Evolutionary conservation across 805 yeast genomes (phyloP).

Genomic region (Vanderwaltozyma verrucispora): DNA sequence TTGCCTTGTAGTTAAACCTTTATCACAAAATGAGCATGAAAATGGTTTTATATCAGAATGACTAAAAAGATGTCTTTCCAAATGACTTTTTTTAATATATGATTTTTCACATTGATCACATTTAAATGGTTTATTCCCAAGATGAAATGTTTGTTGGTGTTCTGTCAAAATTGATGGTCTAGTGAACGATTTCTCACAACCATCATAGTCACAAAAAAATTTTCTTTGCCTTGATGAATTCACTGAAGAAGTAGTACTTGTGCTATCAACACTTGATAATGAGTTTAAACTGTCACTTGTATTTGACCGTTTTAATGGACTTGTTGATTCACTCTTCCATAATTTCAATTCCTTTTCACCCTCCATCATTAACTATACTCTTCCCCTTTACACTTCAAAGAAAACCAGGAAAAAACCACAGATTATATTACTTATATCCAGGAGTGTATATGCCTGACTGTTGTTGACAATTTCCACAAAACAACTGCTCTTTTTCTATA

Average conservation of each 20-base stretch:
- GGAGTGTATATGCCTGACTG: no score
- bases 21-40: conserved; percentile 64
- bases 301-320: background rate
- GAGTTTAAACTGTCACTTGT: conserved; percentile 4
- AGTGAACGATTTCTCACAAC: conserved; percentile 67
- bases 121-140: conserved; percentile 63
- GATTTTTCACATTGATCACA: conserved; percentile 58
- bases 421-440: no score
- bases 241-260: background rate
- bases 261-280: conserved; percentile 2
- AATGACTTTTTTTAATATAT: conserved; percentile 70
- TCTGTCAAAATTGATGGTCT: conserved; percentile 78
- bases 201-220: conserved; percentile 51
- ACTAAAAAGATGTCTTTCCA: conserved; percentile 59
- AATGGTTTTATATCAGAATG: conserved; percentile 61
- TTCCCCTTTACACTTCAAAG: no score
- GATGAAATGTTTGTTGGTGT: conserved; percentile 61
- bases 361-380: no score
- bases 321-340: conserved; percentile 3
- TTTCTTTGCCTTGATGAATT: conserved; percentile 33
- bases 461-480: no score
- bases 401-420: no score
- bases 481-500: no score
- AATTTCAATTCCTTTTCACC: background rate
- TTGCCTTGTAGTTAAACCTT: conserved; percentile 72